phyloP scores from a whole-genome alignment of 306 rosid species.

The Trifolium subterraneum region DNA sequence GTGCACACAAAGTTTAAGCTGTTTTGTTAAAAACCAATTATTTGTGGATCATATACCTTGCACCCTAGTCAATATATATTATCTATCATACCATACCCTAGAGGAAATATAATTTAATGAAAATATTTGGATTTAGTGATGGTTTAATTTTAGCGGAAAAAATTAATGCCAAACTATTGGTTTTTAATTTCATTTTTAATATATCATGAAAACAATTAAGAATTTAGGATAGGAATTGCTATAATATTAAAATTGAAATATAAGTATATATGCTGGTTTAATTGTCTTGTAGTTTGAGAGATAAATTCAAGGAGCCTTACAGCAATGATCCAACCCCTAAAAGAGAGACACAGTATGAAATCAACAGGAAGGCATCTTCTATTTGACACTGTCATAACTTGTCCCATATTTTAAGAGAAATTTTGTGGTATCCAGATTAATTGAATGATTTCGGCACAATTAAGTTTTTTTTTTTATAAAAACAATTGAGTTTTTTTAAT shows the following conservation, averaged over 20 bases:
- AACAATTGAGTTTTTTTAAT: too few species aligned
- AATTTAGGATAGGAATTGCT: too few species aligned
- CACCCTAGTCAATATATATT: background rate
- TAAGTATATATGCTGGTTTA: background rate
- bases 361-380: background rate
- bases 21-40: background rate
- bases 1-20: constrained; percentile 7
- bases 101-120: background rate
- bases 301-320: background rate
- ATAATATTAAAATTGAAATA: background rate
- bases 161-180: background rate
- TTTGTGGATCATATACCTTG: background rate
- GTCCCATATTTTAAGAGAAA: too few species aligned
- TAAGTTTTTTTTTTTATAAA: too few species aligned
- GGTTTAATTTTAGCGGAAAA: background rate
- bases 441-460: background rate
- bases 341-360: background rate
- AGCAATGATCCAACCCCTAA: background rate
- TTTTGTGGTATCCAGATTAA: too few species aligned
- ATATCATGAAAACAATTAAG: background rate
- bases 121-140: background rate
- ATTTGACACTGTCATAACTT: background rate
- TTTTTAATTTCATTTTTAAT: background rate
- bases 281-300: background rate
- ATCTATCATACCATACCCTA: background rate